A percentile compares a stretch with the other conserved stretches of the same genome.
Evolutionary conservation across 441 rosid species (phyloP).

Genomic region (Croton laevigatus): DNA sequence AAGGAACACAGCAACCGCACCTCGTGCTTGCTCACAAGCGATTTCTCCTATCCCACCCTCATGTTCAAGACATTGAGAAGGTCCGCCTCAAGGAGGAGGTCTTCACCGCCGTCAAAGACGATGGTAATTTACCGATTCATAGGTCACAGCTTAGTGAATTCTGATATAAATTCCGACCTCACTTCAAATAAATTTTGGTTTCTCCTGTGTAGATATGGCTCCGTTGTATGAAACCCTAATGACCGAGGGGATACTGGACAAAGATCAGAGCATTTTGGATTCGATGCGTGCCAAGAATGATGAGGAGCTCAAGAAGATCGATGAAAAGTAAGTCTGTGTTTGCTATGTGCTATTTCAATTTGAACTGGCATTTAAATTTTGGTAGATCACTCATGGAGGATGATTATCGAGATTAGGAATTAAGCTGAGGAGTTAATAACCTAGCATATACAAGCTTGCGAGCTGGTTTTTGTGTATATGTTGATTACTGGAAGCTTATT

Average conservation of each 20-base stretch:
- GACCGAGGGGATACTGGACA: slow-evolving; percentile 58
- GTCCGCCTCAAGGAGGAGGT: slow-evolving; percentile 90
- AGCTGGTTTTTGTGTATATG: background rate
- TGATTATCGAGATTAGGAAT: background rate
- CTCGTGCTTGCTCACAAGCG: slow-evolving; percentile 80
- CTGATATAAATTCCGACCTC: slow-evolving; percentile 4
- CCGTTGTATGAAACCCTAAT: slow-evolving; percentile 86
- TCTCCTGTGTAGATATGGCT: slow-evolving; percentile 64
- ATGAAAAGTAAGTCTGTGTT: slow-evolving; percentile 61
- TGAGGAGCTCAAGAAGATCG: slow-evolving; percentile 86
- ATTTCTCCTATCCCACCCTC: slow-evolving; percentile 74
- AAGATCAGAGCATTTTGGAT: slow-evolving; percentile 65
- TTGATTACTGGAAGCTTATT: background rate
- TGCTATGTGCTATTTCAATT: background rate
- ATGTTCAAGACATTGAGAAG: slow-evolving; percentile 87
- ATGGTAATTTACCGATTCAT: slow-evolving; percentile 38
- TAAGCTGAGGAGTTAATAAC: background rate
- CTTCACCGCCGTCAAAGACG: slow-evolving; percentile 63
- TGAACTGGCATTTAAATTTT: background rate
- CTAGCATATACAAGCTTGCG: background rate
- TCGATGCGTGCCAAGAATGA: slow-evolving; percentile 63
- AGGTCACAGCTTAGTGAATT: background rate
- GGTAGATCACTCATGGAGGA: background rate
- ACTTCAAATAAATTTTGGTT: background rate
- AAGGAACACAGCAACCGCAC: slow-evolving; percentile 84